Conservation (phyloP, 2,329 filamentous ascomycete genomes). For the Stachybotrys chlorohalonatus region DNA sequence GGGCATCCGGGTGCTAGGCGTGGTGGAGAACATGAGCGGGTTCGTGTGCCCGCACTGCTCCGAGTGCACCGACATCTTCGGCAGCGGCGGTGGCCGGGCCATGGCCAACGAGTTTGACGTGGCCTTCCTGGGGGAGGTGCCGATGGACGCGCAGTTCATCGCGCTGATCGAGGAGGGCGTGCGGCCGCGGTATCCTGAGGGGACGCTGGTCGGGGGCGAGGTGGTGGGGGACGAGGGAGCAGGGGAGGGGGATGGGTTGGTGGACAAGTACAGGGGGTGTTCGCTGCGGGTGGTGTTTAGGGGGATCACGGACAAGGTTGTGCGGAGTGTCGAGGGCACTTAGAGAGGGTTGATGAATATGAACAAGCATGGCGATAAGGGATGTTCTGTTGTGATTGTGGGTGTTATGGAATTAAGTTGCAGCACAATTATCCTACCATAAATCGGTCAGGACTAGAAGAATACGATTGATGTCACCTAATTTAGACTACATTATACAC, state of each 20-base stretch:
- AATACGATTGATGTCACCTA: no score
- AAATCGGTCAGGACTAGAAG: no score
- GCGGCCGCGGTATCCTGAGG: constrained; percentile 58
- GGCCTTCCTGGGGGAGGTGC: constrained; percentile 75
- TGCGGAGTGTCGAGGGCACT: constrained; percentile 11
- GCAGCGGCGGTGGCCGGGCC: constrained; percentile 75
- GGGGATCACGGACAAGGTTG: constrained; percentile 44
- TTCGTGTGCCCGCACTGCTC: constrained; percentile 74
- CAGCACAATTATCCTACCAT: no score
- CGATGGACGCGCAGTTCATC: constrained; percentile 89
- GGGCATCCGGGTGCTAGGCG: constrained; percentile 68
- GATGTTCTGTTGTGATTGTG: no score
- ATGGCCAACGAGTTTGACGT: constrained; percentile 86
- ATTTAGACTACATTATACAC: no score
- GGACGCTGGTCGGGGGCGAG: constrained; percentile 44
- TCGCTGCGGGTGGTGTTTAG: constrained; percentile 62
- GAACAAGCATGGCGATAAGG: not conserved
- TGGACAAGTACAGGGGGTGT: constrained; percentile 65
- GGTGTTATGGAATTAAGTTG: no score
- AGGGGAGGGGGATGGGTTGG: constrained; percentile 33
- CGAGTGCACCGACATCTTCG: constrained; percentile 91
- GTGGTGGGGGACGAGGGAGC: constrained; percentile 12
- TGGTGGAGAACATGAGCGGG: constrained; percentile 95
- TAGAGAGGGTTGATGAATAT: constrained; percentile 1
- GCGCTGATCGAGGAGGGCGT: constrained; percentile 69